A percentile compares a stretch with the other conserved stretches of the same genome.
Conservation (phyloP, 2,329 filamentous ascomycete species). For the Incumbomyces delicatus region DNA sequence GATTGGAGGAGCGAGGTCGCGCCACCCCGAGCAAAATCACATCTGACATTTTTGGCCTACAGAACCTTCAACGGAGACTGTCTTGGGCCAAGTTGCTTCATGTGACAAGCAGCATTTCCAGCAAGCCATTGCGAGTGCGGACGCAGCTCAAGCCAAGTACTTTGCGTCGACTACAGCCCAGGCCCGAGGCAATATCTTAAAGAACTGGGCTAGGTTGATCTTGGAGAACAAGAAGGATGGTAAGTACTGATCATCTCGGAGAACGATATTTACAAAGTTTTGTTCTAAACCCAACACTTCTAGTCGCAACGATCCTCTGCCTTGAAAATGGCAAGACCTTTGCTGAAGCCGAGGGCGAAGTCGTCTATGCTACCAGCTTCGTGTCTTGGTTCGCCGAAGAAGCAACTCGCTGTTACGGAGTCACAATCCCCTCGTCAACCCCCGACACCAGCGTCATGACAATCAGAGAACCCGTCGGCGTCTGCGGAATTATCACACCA, state of each 20-base stretch:
- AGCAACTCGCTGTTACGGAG: constrained; percentile 38
- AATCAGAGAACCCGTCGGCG: constrained; percentile 71
- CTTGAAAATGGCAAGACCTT: constrained; percentile 52
- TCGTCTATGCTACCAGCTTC: constrained; percentile 37
- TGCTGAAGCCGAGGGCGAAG: constrained; percentile 39
- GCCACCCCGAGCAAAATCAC: too few species aligned
- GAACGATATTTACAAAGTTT: background rate
- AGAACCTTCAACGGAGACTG: constrained; percentile 17
- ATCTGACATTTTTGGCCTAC: too few species aligned
- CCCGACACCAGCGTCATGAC: constrained; percentile 66
- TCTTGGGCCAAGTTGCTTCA: constrained; percentile 17
- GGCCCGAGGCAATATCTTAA: constrained; percentile 39
- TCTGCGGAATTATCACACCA: constrained; percentile 72
- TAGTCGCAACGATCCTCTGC: constrained; percentile 39
- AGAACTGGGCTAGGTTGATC: constrained; percentile 48
- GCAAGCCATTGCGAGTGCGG: constrained; percentile 16
- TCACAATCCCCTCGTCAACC: constrained; percentile 49
- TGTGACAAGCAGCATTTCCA: constrained; percentile 17
- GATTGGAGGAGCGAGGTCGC: too few species aligned
- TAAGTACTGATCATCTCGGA: constrained; percentile 12
- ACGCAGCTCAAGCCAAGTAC: constrained; percentile 26
- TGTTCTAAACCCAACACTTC: too few species aligned
- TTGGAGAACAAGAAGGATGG: constrained; percentile 44
- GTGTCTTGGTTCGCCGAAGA: constrained; percentile 44
- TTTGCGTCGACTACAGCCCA: constrained; percentile 16